Percentiles rank a stretch among this genome's conserved stretches.
These are phyloP conservation scores for Aurifilum marmelostoma DNA, from an alignment of 2,329 filamentous ascomycete genomes.

Conservation along the genomic window DNA sequence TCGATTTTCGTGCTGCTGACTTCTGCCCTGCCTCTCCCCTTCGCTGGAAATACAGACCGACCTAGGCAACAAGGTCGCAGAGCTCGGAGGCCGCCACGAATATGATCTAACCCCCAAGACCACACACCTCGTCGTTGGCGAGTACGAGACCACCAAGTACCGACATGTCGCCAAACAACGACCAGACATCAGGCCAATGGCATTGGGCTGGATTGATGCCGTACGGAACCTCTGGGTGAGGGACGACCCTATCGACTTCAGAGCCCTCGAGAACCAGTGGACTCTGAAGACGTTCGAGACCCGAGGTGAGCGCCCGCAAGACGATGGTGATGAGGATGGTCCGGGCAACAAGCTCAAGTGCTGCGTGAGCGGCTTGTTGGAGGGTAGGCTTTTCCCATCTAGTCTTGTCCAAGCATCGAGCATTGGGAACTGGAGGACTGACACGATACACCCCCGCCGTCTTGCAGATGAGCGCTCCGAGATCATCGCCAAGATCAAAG, in stretches of 20 bases:
- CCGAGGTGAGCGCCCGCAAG: slow-evolving; percentile 46
- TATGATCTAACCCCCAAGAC: slow-evolving; percentile 95
- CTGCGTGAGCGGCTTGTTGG: slow-evolving; percentile 62
- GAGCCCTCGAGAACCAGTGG: slow-evolving; percentile 68
- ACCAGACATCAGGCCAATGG: slow-evolving; percentile 82
- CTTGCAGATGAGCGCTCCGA: slow-evolving; percentile 65
- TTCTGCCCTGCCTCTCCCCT: background rate
- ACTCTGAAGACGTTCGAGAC: slow-evolving; percentile 66
- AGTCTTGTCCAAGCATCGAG: too few species aligned
- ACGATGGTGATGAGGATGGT: slow-evolving; percentile 33
- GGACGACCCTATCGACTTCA: slow-evolving; percentile 75
- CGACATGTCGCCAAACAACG: slow-evolving; percentile 90
- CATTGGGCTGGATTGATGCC: slow-evolving; percentile 81
- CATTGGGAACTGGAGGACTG: background rate
- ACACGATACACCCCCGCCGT: slow-evolving; percentile 2
- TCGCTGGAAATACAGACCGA: slow-evolving; percentile 49
- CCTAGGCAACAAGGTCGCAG: slow-evolving; percentile 65
- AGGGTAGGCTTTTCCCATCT: slow-evolving; percentile 41
- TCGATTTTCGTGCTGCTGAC: slow-evolving; percentile 10
- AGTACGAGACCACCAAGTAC: slow-evolving; percentile 90
- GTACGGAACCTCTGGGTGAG: slow-evolving; percentile 79
- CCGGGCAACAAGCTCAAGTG: slow-evolving; percentile 50
- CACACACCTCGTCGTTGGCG: slow-evolving; percentile 90
- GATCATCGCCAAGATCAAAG: slow-evolving; percentile 68
- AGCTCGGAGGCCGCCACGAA: slow-evolving; percentile 87